Evolutionary conservation across 139 green algal genomes (phyloP).

Genomic region (Penium margaritaceum): DNA sequence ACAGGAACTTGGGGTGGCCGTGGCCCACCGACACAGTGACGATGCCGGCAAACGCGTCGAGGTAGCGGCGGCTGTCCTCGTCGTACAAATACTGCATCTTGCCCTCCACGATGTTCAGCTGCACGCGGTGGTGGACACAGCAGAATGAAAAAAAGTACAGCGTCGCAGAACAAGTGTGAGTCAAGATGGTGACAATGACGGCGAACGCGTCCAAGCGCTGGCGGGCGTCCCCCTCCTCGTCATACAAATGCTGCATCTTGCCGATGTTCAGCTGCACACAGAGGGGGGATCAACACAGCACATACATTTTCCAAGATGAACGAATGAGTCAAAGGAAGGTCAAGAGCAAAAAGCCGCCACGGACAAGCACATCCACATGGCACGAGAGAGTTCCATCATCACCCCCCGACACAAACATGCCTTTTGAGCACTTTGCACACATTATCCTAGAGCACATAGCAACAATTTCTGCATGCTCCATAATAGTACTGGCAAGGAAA

Average conservation of each 20-base stretch:
- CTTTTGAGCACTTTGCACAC: too few relatives aligned
- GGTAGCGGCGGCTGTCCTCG: constrained; percentile 76
- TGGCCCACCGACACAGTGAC: constrained; percentile 90
- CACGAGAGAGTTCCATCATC: not conserved
- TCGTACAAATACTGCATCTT: constrained; percentile 96
- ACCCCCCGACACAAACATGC: not conserved
- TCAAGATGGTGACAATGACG: constrained; percentile 65
- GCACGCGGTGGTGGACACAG: not conserved
- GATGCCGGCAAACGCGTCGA: constrained; percentile 94
- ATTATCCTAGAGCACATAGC: too few relatives aligned
- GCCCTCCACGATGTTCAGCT: constrained; percentile 86
- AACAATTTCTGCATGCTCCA: too few relatives aligned
- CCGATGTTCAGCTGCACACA: constrained; percentile 73
- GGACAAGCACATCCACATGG: not conserved
- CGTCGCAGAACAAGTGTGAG: not conserved
- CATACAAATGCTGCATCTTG: constrained; percentile 92
- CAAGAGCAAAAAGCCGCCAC: not conserved
- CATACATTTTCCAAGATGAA: too few relatives aligned
- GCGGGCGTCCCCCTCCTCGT: constrained; percentile 80
- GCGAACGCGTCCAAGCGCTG: too few relatives aligned
- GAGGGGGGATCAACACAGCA: not conserved
- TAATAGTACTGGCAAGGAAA: too few relatives aligned
- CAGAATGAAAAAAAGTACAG: not conserved
- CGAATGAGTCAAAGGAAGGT: too few relatives aligned
- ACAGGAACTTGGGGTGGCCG: constrained; percentile 65